Conservation (phyloP, 164 flowering plant species). For the Taxillus chinensis region DNA sequence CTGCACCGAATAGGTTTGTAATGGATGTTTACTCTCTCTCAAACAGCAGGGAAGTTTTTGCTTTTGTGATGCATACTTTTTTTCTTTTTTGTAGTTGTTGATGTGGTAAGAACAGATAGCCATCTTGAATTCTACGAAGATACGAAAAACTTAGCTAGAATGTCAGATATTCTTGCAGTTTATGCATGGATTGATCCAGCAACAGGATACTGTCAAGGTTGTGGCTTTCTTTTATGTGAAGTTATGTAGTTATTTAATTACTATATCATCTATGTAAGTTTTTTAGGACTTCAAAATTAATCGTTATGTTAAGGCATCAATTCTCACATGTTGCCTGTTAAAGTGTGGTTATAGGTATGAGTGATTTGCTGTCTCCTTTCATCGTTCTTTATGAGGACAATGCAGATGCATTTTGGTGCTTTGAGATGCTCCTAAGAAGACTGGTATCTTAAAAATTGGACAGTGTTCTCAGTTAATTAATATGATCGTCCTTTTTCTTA, state of each 20-base stretch:
- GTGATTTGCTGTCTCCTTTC: slow-evolving; percentile 86
- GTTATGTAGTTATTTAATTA: background rate
- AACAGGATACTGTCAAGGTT: slow-evolving; percentile 95
- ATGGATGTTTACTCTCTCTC: background rate
- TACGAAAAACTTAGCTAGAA: slow-evolving; percentile 67
- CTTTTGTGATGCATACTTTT: background rate
- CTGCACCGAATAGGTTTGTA: slow-evolving; percentile 72
- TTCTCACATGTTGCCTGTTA: background rate
- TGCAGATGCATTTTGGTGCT: slow-evolving; percentile 98
- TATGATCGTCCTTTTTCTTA: slow-evolving; percentile 7
- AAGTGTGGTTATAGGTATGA: slow-evolving; percentile 60
- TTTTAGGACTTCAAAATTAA: background rate
- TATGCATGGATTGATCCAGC: slow-evolving; percentile 96
- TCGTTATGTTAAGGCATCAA: background rate
- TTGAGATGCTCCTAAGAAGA: slow-evolving; percentile 92
- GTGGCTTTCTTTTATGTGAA: slow-evolving; percentile 9
- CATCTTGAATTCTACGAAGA: slow-evolving; percentile 87
- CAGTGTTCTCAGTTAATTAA: background rate
- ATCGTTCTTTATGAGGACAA: slow-evolving; percentile 83
- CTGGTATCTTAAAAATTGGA: slow-evolving; percentile 37
- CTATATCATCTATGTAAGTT: background rate
- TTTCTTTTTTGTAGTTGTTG: slow-evolving; percentile 53
- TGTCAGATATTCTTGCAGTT: slow-evolving; percentile 94
- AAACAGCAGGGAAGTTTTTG: background rate
- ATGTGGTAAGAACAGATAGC: slow-evolving; percentile 89